These are phyloP conservation scores for Kappamyces sp. DNA, from an alignment of 192 early-diverging fungal species.

Conservation along the genomic window DNA sequence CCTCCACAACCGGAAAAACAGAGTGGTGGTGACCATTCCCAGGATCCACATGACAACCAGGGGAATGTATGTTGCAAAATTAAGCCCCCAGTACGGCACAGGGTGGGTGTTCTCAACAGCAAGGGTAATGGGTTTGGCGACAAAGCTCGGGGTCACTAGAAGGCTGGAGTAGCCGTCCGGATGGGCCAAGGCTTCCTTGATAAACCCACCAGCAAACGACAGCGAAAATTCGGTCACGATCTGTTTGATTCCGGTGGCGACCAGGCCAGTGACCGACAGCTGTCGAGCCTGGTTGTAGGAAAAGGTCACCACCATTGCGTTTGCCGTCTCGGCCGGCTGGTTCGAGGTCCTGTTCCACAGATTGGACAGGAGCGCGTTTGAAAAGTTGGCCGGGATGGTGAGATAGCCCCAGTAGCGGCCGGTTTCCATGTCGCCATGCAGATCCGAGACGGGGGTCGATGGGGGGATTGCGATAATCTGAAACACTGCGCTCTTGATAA, in stretches of 20 bases:
- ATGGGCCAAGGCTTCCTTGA: neutral
- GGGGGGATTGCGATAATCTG: too few species aligned
- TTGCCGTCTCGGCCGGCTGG: neutral
- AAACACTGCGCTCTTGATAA: too few species aligned
- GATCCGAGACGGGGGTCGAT: neutral
- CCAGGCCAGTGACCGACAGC: neutral
- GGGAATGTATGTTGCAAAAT: neutral
- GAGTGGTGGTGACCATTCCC: neutral
- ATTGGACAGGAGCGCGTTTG: conserved; percentile 4
- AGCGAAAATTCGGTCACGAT: neutral
- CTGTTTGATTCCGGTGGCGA: neutral
- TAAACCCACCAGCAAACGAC: neutral
- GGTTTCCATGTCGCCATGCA: neutral
- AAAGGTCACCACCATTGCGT: conserved; percentile 1
- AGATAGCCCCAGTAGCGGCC: conserved; percentile 9
- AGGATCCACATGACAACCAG: conserved; percentile 1
- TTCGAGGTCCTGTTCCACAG: neutral
- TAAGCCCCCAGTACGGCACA: conserved; percentile 2
- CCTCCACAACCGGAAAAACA: neutral
- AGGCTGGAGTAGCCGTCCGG: conserved; percentile 1
- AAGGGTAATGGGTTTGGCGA: neutral
- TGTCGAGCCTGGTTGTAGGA: conserved; percentile 9
- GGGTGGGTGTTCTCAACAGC: conserved; percentile 6
- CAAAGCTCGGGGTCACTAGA: conserved; percentile 3
- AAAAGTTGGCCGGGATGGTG: conserved; percentile 8